Conservation (phyloP, 768 basidiomycete genomes). For the Terana coerulea region DNA sequence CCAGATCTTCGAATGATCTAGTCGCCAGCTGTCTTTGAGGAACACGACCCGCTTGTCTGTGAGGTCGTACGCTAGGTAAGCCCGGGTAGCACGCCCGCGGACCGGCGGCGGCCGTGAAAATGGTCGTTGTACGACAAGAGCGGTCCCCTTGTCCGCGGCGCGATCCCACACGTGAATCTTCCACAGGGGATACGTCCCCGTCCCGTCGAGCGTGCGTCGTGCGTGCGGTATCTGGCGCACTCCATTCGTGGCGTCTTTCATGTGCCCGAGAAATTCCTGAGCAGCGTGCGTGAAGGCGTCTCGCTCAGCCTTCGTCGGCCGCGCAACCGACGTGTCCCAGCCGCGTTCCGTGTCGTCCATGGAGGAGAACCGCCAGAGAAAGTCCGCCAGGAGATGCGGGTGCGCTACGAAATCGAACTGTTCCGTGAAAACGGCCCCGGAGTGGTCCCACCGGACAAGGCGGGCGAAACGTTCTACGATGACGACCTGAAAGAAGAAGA, state of each 20-base stretch:
- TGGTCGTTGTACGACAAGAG: neutral
- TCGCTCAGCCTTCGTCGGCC: too few relatives aligned
- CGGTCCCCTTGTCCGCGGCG: neutral
- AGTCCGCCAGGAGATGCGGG: neutral
- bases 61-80: conserved; percentile 1
- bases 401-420: conserved; percentile 7
- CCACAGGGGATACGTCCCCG: neutral
- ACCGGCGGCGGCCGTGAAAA: neutral
- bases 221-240: too few relatives aligned
- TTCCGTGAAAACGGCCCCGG: neutral
- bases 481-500: neutral
- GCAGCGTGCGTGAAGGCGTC: too few relatives aligned
- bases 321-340: neutral
- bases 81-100: neutral
- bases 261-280: too few relatives aligned
- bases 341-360: neutral
- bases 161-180: neutral
- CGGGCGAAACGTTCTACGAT: conserved; percentile 14
- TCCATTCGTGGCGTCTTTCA: too few relatives aligned
- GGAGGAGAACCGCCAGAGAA: neutral
- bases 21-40: conserved; percentile 8
- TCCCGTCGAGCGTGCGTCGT: neutral
- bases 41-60: neutral
- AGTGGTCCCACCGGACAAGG: conserved; percentile 2
- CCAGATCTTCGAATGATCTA: neutral